Base-by-base conservation (phyloP, 2,329 filamentous ascomycete species). In the Penicillium sp. region DNA sequence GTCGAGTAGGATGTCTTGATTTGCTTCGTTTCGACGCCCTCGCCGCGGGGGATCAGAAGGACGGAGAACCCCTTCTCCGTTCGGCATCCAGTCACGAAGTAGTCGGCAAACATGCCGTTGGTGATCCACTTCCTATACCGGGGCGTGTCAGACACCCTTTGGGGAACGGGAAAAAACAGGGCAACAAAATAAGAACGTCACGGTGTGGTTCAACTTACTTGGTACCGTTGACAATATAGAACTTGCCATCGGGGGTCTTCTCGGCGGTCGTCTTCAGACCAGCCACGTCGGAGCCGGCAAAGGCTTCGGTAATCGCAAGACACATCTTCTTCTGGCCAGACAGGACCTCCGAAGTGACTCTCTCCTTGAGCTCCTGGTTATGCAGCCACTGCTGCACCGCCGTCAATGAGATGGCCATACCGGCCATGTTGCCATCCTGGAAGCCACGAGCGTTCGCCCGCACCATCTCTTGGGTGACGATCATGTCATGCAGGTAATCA, bases 321-420 rank as follows among this genome's bases (percentile, higher is more conserved):
- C 85, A 91, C 65, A 93, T 88, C 76, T 90, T 90, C 80, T 93
- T 93, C 76, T 83, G 81, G 51, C 88, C 88, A 39, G 78, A 81
- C 56, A 94, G 78, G 39, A 88, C 84, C 60, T 93, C 86, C 33
- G 82, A 76, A 32, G 83, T 80, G 40, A 94, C 76, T 45, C 76
- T 76, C 57, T 83, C 77, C 70, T 83, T 84, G 59, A 88, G 78
- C 37, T 73, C 73, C 47, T 81, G 74, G 60, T 91, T 79, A 44
- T 79, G 81, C 66, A 86, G 80, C 76, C 84, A 94, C 73, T 91
- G 85, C 63, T 89, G 78, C 25, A 94, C 81, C 9, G 87, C 88
- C 1, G 88, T 88, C 54, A 94, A 72, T 35, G 83, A 83, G 56
- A 94, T 94, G 27, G 84, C 83, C 86, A 94, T 89, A 45, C 89